Base-by-base conservation (phyloP, 2,329 filamentous ascomycete species). In the Alternaria sp. region DNA sequence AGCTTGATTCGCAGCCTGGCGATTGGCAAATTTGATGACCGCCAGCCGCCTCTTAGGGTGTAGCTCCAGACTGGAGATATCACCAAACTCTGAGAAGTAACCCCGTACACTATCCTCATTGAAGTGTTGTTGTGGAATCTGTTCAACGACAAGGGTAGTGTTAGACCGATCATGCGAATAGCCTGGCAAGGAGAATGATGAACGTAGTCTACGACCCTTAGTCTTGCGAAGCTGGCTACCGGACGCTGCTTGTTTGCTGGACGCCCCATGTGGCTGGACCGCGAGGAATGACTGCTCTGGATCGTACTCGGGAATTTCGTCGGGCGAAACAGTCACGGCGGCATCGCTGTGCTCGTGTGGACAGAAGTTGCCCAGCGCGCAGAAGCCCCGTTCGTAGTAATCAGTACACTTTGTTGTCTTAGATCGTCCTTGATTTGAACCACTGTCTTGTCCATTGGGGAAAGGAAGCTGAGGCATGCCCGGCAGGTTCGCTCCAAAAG, bases 21-120 rank as follows among this genome's bases (percentile, higher is more conserved):
- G 90, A 40, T 82, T 83, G 50, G 87, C 84, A 67, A 84, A 95
- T 65, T 88, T 90, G 62, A 95, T 82, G 29, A 91, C 80, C 1
- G 91, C 91, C 14, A 92, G 76, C 40, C 85, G 83, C 71, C 88
- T 88, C 72, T 88, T 85, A 1, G 83, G 80, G 66, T 90, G 86
- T 81, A 94, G 83, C 0, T 84, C 83, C 3, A 94, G 77, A 8
- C 89, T 83, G 11, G 81, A 66, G 40, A 94, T 86, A 17, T 77
- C 81, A 21, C 91, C 91, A 73, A 93, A 94, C 63, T 90, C 83
- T 0, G 83, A 80, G 69, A 95, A 95, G 78, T 91, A 94, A 1
- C 77, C 79, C 10, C 85, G 85, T 11, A 95, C 84, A 10, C 83
- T 78, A 0, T 87, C 82, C 67, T 93, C 90, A 41, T 79, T 82